Base-by-base conservation (phyloP, 495 filamentous ascomycete genomes). In the Trichoderma erinaceum region DNA sequence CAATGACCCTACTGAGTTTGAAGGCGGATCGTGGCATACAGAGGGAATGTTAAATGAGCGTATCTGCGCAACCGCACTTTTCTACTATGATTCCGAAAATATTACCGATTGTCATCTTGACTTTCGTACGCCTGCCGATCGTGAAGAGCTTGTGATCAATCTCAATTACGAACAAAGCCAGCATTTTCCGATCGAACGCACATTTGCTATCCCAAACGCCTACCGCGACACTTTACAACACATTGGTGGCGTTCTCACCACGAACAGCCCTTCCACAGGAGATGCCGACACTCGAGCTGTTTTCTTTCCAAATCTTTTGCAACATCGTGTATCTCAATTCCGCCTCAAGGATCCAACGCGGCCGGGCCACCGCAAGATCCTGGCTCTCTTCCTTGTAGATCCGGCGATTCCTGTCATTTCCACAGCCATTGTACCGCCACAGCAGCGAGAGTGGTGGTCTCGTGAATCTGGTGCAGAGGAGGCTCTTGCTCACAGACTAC, bases 31-130 rank as follows among this genome's bases (percentile, higher is more conserved):
- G 13, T 77, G 73, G 71, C 84, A 86, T 70, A 71, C 86, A 21
- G 85, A 87, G 70, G 85, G 85, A 27, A 78, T 80, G 63, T 68
- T 83, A 69, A 87, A 87, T 68, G 86, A 88, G 64, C 76, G 74
- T 25, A 88, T 88, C 50, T 81, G 80, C 63, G 86, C 85, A 6
- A 85, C 84, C 0, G 84, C 85, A 3, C 70, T 89, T 7, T 88
- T 86, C 74, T 88, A 87, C 77, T 88, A 86, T 71, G 84, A 87
- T 68, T 76, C 70, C 65, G 76, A 86, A 4, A 91, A 92, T 73
- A 84, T 90, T 66, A 87, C 82, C 6, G 73, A 80, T 7, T 84
- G 78, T 67, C 71, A 70, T 32, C 78, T 90, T 0, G 71, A 78
- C 0, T 88, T 90, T 71, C 81, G 83, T 16, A 78, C 84, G 43